Percentiles rank a stretch among this genome's conserved stretches.
These are phyloP conservation scores for Cordyceps fumosorosea DNA, from an alignment of 2,329 filamentous ascomycete genomes.

Conservation along the genomic window DNA sequence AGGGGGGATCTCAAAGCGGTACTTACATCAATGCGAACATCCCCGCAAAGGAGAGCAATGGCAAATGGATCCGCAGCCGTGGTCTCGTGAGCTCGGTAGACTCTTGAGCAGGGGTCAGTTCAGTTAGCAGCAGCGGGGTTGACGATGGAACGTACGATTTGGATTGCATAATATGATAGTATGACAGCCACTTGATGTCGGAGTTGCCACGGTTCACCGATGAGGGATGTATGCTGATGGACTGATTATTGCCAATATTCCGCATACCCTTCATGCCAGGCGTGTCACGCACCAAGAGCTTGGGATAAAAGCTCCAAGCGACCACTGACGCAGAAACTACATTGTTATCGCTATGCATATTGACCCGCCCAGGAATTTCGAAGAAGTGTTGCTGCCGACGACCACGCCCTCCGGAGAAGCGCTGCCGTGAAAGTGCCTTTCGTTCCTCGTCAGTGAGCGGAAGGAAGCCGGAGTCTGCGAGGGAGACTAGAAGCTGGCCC, in stretches of 20 bases:
- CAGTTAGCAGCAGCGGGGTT: neutral
- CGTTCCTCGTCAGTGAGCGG: constrained; percentile 68
- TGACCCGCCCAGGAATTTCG: constrained; percentile 68
- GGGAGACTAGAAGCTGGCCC: constrained; percentile 75
- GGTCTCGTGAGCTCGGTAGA: constrained; percentile 87
- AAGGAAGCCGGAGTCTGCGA: constrained; percentile 81
- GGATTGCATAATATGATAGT: constrained; percentile 96
- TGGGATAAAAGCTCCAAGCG: constrained; percentile 93
- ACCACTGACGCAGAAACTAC: constrained; percentile 73
- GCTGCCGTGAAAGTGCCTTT: constrained; percentile 58
- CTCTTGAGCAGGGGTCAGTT: constrained; percentile 37
- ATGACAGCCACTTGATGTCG: constrained; percentile 76
- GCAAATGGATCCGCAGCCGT: constrained; percentile 75
- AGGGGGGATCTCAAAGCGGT: neutral
- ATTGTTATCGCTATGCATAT: constrained; percentile 74
- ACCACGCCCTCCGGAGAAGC: constrained; percentile 46
- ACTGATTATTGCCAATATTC: constrained; percentile 89
- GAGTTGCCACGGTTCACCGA: constrained; percentile 75
- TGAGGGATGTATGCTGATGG: constrained; percentile 77
- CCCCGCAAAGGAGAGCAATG: constrained; percentile 77
- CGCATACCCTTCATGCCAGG: constrained; percentile 67
- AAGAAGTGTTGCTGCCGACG: constrained; percentile 71
- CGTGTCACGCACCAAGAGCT: constrained; percentile 74
- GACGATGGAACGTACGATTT: constrained; percentile 52
- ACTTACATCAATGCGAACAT: constrained; percentile 75